Base-by-base conservation (phyloP, 306 rosid species). In the Quercus robur region DNA sequence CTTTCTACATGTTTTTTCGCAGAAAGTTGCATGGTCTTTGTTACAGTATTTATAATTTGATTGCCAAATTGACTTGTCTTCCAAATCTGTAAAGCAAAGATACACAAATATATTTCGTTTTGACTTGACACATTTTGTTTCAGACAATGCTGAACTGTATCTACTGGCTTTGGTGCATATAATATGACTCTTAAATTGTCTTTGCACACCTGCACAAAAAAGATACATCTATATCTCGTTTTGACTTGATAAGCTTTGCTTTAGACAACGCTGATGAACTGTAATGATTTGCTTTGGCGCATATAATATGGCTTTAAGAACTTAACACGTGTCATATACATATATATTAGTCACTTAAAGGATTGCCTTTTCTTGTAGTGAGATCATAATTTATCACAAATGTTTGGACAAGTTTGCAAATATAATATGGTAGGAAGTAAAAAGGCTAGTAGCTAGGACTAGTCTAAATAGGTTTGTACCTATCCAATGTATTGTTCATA, bases 391-490 rank as follows among this genome's bases (percentile, higher is more conserved):
- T 35, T 18, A 38, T 35, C 3, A 25, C 52, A 26, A 28, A 63
- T 63, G 70, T 49, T 38, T 35, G 54, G 72, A 68, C 72, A 35
- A 18, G n/a, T 11, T 4, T 35, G 72, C 73, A 79, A 54, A 75
- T 75, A 61, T 52, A n/a, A 56, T 55, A 76, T 74, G 77, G 80
- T 78, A 75, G 28, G 59, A 80, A 68, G 63, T 72, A 33, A 75
- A 86, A 85, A 83, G 89, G 76, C 85, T 83, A 77, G 38, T 11
- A 63, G 70, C 23, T 76, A 73, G 68, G 78, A 55, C 74, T 35
- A 82, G 90, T 84, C 80, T 76, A 76, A 63, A 54, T 76, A 80
- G 87, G 89, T 63, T 77, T 71, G 75, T 76, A 55, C 59, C 58
- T 26, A 0, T 14, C 76, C 19, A 31, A 72, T 69, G 79, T 35